Percentiles rank a stretch among this genome's conserved stretches.
Evolutionary conservation across 2,329 filamentous ascomycete species (phyloP).

Genomic region (Colletotrichum paranaense): DNA sequence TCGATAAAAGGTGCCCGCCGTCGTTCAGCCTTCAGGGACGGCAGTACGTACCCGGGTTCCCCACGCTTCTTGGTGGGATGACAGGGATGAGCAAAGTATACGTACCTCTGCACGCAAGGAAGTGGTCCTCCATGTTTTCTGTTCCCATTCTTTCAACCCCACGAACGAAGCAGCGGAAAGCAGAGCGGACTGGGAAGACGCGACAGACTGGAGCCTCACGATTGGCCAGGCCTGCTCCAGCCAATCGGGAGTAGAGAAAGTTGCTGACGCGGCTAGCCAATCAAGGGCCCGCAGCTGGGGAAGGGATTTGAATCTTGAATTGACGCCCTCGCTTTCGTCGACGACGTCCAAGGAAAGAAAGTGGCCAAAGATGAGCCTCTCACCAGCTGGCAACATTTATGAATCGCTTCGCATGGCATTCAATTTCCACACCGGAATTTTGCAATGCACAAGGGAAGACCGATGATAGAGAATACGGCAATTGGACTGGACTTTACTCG

Average conservation of each 20-base stretch:
- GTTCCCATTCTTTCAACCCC: constrained; percentile 11
- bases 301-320: constrained; percentile 32
- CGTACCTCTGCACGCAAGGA: constrained; percentile 17
- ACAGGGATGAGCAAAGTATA: background rate
- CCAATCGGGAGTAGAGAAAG: constrained; percentile 33
- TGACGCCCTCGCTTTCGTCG: constrained; percentile 8
- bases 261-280: constrained; percentile 21
- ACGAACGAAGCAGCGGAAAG: constrained; percentile 19
- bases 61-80: constrained; percentile 11
- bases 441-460: background rate
- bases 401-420: background rate
- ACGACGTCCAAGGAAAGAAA: background rate
- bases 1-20: background rate
- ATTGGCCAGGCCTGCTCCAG: constrained; percentile 11
- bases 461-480: background rate
- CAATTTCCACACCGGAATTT: background rate
- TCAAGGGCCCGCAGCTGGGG: constrained; percentile 12
- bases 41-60: constrained; percentile 27
- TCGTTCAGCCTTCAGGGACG: background rate
- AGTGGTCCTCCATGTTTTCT: background rate
- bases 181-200: background rate
- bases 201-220: constrained; percentile 6
- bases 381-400: background rate
- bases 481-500: background rate
- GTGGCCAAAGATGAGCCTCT: background rate